These are phyloP conservation scores for Ophiosphaerella korrae DNA, from an alignment of 2,329 filamentous ascomycete genomes.

Conservation along the genomic window DNA sequence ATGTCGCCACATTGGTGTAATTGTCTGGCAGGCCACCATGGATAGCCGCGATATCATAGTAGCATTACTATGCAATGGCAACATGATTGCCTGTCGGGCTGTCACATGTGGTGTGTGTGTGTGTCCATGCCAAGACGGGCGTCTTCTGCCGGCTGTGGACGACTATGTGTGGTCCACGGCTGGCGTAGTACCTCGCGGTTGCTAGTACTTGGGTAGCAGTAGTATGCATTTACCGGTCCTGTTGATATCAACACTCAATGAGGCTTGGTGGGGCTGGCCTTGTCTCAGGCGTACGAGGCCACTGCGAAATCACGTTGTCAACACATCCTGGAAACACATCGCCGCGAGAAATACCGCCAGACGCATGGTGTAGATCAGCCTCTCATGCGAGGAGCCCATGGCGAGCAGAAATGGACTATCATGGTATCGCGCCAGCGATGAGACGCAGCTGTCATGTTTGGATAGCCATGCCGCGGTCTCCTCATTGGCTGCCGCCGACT, in stretches of 20 bases:
- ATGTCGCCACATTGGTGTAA: conserved; percentile 23
- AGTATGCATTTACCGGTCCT: too few relatives aligned
- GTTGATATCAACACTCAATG: neutral
- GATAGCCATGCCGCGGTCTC: conserved; percentile 4
- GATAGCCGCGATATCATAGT: too few relatives aligned
- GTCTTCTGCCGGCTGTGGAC: conserved; percentile 4
- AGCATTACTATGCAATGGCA: too few relatives aligned
- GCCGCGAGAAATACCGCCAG: conserved; percentile 22
- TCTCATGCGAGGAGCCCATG: conserved; percentile 9
- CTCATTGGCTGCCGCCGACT: conserved; percentile 28
- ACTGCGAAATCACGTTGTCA: conserved; percentile 22
- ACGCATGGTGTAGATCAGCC: conserved; percentile 26
- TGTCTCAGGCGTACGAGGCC: conserved; percentile 19
- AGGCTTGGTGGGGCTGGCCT: conserved; percentile 18
- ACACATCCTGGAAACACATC: conserved; percentile 36
- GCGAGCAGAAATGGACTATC: neutral
- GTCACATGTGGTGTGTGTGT: conserved; percentile 22
- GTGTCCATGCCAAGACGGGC: conserved; percentile 18
- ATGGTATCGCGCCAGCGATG: too few relatives aligned
- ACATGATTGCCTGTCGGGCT: too few relatives aligned
- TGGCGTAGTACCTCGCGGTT: conserved; percentile 11
- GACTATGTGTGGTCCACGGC: conserved; percentile 1
- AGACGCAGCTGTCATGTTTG: conserved; percentile 12
- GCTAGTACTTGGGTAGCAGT: conserved; percentile 4
- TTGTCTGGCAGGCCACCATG: too few relatives aligned